A percentile compares a stretch with the other conserved stretches of the same genome.
Evolutionary conservation across 2,329 filamentous ascomycete species (phyloP).

Genomic region (Huntiella savannae): DNA sequence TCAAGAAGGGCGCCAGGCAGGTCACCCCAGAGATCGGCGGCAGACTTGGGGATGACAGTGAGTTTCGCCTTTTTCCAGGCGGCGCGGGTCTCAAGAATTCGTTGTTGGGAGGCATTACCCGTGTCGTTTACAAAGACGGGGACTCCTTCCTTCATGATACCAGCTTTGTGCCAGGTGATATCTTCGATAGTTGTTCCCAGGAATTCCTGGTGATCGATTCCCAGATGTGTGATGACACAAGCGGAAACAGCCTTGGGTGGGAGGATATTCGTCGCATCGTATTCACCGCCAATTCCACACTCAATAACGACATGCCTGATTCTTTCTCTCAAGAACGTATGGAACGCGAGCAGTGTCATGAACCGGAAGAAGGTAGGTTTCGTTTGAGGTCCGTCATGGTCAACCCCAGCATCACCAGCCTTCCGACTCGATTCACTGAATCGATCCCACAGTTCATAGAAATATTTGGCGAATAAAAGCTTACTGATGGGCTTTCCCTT

Average conservation of each 20-base stretch:
- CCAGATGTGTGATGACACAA: slow-evolving; percentile 59
- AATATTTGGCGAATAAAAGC: slow-evolving; percentile 52
- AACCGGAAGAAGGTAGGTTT: slow-evolving; percentile 91
- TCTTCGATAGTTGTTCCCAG: slow-evolving; percentile 60
- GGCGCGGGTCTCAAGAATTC: slow-evolving; percentile 41
- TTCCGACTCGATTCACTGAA: slow-evolving; percentile 23
- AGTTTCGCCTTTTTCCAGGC: slow-evolving; percentile 31
- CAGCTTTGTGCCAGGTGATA: slow-evolving; percentile 83
- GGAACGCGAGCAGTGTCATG: slow-evolving; percentile 72
- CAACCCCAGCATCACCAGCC: slow-evolving; percentile 20
- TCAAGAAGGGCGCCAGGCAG: slow-evolving; percentile 23
- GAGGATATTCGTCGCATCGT: slow-evolving; percentile 80
- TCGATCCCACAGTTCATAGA: slow-evolving; percentile 68
- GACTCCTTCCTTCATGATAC: slow-evolving; percentile 54
- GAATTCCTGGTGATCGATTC: slow-evolving; percentile 69
- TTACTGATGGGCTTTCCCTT: slow-evolving; percentile 52
- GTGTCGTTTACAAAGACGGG: slow-evolving; percentile 19
- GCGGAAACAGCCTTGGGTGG: slow-evolving; percentile 41
- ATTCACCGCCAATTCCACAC: slow-evolving; percentile 85
- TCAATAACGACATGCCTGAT: slow-evolving; percentile 70
- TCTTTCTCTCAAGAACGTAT: slow-evolving; percentile 58
- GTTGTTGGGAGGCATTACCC: slow-evolving; percentile 17
- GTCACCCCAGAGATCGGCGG: slow-evolving; percentile 24
- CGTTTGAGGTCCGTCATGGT: slow-evolving; percentile 31
- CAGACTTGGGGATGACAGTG: slow-evolving; percentile 23